Percentiles rank a stretch among this genome's conserved stretches.
phyloP scores from a whole-genome alignment of 2,329 filamentous ascomycete genomes.

The Salinomyces thailandicus region DNA sequence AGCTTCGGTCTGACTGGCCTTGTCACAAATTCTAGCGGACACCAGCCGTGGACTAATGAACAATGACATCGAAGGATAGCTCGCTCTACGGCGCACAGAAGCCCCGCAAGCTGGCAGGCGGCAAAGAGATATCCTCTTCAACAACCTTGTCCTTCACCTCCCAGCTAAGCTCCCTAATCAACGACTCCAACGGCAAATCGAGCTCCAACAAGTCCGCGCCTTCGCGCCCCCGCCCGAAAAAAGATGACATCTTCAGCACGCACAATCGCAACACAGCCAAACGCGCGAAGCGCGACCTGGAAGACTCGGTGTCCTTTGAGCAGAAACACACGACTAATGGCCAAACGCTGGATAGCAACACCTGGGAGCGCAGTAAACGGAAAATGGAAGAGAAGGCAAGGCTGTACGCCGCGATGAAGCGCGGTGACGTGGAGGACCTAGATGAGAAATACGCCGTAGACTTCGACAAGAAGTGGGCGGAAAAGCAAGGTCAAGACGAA shows the following conservation, averaged over 20 bases:
- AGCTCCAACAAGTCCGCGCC: constrained; percentile 27
- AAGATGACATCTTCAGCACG: constrained; percentile 58
- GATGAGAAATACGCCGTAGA: constrained; percentile 63
- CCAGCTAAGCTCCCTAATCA: constrained; percentile 71
- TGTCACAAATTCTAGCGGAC: no score
- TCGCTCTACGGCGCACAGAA: constrained; percentile 68
- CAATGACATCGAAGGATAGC: constrained; percentile 40
- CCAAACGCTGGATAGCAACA: constrained; percentile 47
- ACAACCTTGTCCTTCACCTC: constrained; percentile 77
- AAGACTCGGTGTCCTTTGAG: constrained; percentile 46
- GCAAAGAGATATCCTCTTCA: constrained; percentile 57
- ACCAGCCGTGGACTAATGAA: no score
- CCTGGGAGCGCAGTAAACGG: constrained; percentile 57
- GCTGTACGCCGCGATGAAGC: constrained; percentile 80
- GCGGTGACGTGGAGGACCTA: constrained; percentile 61
- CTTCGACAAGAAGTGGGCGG: constrained; percentile 93
- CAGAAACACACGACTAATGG: constrained; percentile 56
- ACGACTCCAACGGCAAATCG: constrained; percentile 31
- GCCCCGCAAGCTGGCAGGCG: constrained; percentile 49
- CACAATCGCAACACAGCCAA: constrained; percentile 54
- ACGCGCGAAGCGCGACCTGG: constrained; percentile 50
- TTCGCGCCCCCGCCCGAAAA: constrained; percentile 46
- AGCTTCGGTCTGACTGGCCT: no score
- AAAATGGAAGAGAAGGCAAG: constrained; percentile 86
- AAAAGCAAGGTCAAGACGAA: constrained; percentile 40